Conservation (phyloP, 225 moss, liverwort and hornwort genomes). For the Pseudoscleropodium purum region DNA sequence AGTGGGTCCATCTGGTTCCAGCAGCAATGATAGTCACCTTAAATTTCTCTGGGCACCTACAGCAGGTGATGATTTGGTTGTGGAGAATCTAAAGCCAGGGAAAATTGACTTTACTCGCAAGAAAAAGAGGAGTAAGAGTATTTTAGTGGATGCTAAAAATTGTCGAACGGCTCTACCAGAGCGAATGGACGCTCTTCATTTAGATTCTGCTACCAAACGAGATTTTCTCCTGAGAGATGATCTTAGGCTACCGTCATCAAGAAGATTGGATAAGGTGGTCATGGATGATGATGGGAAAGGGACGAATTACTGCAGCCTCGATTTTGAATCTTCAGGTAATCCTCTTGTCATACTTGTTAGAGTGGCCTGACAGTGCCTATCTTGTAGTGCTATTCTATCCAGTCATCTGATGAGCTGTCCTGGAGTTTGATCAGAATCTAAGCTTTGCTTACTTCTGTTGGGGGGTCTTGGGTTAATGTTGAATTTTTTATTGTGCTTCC, state of each 20-base stretch:
- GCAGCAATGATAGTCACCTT: not conserved
- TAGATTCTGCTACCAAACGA: conserved; percentile 15
- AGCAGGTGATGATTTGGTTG: not conserved
- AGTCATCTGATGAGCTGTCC: not conserved
- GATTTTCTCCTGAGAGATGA: conserved; percentile 15
- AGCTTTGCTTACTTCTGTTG: not conserved
- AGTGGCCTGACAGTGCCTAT: not conserved
- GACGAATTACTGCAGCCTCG: conserved; percentile 19
- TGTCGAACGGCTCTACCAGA: conserved; percentile 22
- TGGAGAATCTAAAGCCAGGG: conserved; percentile 5
- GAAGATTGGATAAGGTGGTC: conserved; percentile 26
- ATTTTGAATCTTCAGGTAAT: conserved; percentile 34
- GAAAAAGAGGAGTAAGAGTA: conserved; percentile 34
- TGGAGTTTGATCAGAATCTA: not conserved
- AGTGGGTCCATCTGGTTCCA: not conserved
- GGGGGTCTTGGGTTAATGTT: not conserved
- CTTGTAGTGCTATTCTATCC: not conserved
- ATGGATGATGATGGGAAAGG: conserved; percentile 32
- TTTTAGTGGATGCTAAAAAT: conserved; percentile 15
- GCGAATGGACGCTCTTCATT: conserved; percentile 32
- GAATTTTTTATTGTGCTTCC: not conserved
- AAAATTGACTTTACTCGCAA: conserved; percentile 9
- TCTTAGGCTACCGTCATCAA: conserved; percentile 12
- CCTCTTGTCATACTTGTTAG: not conserved
- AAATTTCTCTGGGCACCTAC: not conserved